Conservation (phyloP, 2,329 filamentous ascomycete species). For the Fusarium mundagurra region DNA sequence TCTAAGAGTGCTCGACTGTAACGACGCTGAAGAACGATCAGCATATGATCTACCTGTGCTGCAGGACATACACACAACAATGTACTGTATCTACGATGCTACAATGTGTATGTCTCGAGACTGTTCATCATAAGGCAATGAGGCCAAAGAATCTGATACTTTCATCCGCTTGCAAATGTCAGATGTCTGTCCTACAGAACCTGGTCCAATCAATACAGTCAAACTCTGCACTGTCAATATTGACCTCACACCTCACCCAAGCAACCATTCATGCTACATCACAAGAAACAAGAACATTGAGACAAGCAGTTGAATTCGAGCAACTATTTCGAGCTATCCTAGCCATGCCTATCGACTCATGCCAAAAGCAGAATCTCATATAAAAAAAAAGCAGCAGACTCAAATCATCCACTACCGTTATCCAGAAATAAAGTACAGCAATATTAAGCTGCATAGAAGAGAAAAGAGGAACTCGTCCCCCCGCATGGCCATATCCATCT, state of each 20-base stretch:
- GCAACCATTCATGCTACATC: background rate
- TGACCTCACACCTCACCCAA: background rate
- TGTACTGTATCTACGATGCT: background rate
- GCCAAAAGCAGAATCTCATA: slow-evolving; percentile 23
- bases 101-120: too few species aligned
- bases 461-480: background rate
- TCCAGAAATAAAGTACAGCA: slow-evolving; percentile 27
- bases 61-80: background rate
- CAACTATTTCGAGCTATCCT: slow-evolving; percentile 25
- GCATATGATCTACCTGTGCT: background rate
- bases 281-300: background rate
- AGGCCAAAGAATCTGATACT: background rate
- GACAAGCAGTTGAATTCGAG: slow-evolving; percentile 34
- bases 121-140: background rate
- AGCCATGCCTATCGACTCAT: slow-evolving; percentile 29
- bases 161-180: background rate
- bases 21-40: background rate
- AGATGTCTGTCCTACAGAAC: background rate
- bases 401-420: slow-evolving; percentile 31
- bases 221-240: background rate
- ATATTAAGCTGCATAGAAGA: slow-evolving; percentile 25
- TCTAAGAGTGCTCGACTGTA: background rate
- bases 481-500: slow-evolving; percentile 15
- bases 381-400: slow-evolving; percentile 36
- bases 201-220: background rate